Evolutionary conservation across 805 yeast genomes (phyloP), one percentile per base, ranked within the genome.

Genomic region (Ogataea paradorogensis): DNA sequence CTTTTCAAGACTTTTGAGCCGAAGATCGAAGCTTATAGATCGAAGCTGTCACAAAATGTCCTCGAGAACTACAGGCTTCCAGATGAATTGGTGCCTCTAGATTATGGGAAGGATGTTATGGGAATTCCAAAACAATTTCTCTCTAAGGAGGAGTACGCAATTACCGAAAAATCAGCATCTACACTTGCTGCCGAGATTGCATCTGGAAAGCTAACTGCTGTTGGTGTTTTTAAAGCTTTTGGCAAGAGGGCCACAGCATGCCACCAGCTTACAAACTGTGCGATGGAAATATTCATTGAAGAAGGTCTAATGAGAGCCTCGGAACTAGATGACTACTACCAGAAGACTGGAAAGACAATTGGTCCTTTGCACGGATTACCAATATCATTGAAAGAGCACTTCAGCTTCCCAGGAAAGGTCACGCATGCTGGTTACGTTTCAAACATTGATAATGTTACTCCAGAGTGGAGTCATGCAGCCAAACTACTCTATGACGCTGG

Each of bases 311-410:
- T 59, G 33, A 62, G 73, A 34, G 79, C 79, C 3, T 44, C 67
- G 45, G 74, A 70, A 50, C 63, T 77, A 40, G 85, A 81, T 61
- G 75, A 72, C 2, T 68, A 69, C 47, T 63, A 59, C 42, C 52
- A 55, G 15, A 63, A 67, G 33, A 65, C 71, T 36, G 77, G 77
- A 3, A 59, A 70, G 35, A 62, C 76, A 0, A 58, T 74, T 20
- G 80, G 80, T 33, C 80, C 82, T 1, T 63, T 80, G 38, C 83
- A 82, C 31, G 85, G 86, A 2, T 57, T 80, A 47, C 84, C 85
- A 5, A 63, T 80, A 32, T 76, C 84, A 1, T 58, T 80, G 40
- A 80, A 80, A 55, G 85, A 80, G 48, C 79, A 80, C 31, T 70
- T 66, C 48, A 61, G 63, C 35, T 68, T 70, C 42, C 65, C 59